Base-by-base conservation (phyloP, 1,284 basidiomycete genomes). In the Sporisorium graminicola region DNA sequence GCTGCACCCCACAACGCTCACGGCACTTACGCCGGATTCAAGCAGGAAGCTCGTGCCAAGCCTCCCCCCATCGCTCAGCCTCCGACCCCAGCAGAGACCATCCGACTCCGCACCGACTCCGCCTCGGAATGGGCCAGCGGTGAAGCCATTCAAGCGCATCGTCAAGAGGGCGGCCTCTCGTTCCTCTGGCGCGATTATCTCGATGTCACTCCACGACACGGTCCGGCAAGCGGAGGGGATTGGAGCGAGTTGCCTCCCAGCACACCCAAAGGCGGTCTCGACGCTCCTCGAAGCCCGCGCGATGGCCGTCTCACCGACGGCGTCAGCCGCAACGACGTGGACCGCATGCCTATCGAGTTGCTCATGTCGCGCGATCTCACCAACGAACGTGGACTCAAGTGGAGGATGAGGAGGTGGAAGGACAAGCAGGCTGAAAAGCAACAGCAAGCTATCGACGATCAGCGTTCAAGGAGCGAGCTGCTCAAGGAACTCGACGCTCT, bases 311-410 rank as follows among this genome's bases (percentile, higher is more conserved):
- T 79, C 22, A 59, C 65, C 18, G 42, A 67, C 4, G 58, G 58
- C 7, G 59, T 80, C 47, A 65, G 56, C 43, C 65, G 70, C 37
- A 66, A 65, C 62, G 79, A 84, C 22, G 65, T 84, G 6, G 82
- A 85, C 58, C 64, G 73, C 20, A 82, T 84, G 82, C 83, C 83
- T 20, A 79, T 85, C 55, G 83, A 85, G 61, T 64, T 85, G 35
- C 73, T 85, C 53, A 85, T 85, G 83, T 46, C 65, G 35, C 62
- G 73, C 20, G 83, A 85, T 31, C 74, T 85, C 18, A 65, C 71
- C 42, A 85, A 85, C 67, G 67, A 78, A 50, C 59, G 58, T 12
- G 81, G 82, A 40, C 77, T 81, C 62, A 82, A 81, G 55, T 80
- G 78, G 79, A 73, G 82, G 37, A 84, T 83, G 80, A 67, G 78